Evolutionary conservation across 1,139 yeast species (phyloP).

Genomic region (Hyphopichia khmerensis): DNA sequence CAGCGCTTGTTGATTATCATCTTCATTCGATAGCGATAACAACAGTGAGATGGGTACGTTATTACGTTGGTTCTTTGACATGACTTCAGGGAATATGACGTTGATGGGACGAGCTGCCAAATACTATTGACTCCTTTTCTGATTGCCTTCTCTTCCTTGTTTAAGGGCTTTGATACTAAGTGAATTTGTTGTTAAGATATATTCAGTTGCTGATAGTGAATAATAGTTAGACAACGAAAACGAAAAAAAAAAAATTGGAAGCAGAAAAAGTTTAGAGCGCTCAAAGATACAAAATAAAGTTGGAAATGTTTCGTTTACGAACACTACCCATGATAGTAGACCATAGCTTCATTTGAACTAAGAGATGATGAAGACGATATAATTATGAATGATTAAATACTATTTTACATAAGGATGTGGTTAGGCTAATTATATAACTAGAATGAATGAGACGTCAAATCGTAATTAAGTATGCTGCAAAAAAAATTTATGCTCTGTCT

Average conservation of each 20-base stretch:
- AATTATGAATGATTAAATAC: too few relatives aligned
- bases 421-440: background rate
- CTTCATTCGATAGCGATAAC: slow-evolving; percentile 12
- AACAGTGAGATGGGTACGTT: slow-evolving; percentile 25
- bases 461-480: background rate
- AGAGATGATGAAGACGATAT: too few relatives aligned
- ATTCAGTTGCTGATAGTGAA: too few relatives aligned
- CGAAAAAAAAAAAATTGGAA: background rate
- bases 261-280: background rate
- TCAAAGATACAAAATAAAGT: background rate
- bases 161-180: too few relatives aligned
- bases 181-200: too few relatives aligned
- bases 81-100: too few relatives aligned
- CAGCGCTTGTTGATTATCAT: slow-evolving; percentile 2
- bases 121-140: too few relatives aligned
- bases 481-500: slow-evolving; percentile 59
- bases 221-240: background rate
- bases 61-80: slow-evolving; percentile 10
- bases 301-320: background rate
- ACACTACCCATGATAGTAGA: too few relatives aligned
- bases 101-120: too few relatives aligned
- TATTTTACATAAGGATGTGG: too few relatives aligned
- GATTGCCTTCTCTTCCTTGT: too few relatives aligned
- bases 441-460: background rate
- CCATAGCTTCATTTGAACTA: too few relatives aligned